Percentiles rank a stretch among this genome's conserved stretches.
Evolutionary conservation across 176 grass and related monocot species (phyloP).

Genomic region (Sorghum bicolor): DNA sequence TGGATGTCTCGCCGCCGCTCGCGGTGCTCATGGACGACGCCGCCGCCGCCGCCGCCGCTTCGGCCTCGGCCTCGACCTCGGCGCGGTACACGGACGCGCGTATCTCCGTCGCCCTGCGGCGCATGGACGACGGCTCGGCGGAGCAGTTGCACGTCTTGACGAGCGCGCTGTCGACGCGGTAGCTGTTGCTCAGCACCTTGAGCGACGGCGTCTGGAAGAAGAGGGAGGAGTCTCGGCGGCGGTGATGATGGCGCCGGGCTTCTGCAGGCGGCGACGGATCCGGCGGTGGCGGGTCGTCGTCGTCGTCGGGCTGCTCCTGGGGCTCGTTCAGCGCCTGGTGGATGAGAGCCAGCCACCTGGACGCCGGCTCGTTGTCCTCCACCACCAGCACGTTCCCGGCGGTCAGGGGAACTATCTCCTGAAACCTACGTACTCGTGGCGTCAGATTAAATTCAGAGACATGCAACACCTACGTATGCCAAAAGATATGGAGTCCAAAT

Average conservation of each 20-base stretch:
- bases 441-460: background rate
- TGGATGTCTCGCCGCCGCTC: background rate
- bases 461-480: background rate
- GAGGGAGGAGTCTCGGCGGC: slow-evolving; percentile 33
- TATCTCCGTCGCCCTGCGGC: slow-evolving; percentile 40
- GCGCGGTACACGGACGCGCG: slow-evolving; percentile 60
- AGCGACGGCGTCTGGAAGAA: slow-evolving; percentile 84
- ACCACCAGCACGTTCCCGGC: slow-evolving; percentile 88
- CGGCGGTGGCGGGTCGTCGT: slow-evolving; percentile 12
- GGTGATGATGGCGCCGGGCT: background rate
- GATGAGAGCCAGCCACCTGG: slow-evolving; percentile 80
- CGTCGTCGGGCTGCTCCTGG: slow-evolving; percentile 26
- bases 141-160: slow-evolving; percentile 93
- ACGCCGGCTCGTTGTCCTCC: slow-evolving; percentile 95
- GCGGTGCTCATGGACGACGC: background rate
- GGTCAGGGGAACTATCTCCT: slow-evolving; percentile 95
- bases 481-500: background rate
- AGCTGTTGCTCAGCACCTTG: slow-evolving; percentile 81
- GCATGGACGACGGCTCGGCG: slow-evolving; percentile 27
- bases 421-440: slow-evolving; percentile 57
- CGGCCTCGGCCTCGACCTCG: slow-evolving; percentile 26
- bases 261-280: background rate
- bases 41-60: background rate
- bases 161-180: slow-evolving; percentile 68
- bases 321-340: slow-evolving; percentile 79